phyloP scores from a whole-genome alignment of 306 rosid genomes.

The Malus sylvestris region DNA sequence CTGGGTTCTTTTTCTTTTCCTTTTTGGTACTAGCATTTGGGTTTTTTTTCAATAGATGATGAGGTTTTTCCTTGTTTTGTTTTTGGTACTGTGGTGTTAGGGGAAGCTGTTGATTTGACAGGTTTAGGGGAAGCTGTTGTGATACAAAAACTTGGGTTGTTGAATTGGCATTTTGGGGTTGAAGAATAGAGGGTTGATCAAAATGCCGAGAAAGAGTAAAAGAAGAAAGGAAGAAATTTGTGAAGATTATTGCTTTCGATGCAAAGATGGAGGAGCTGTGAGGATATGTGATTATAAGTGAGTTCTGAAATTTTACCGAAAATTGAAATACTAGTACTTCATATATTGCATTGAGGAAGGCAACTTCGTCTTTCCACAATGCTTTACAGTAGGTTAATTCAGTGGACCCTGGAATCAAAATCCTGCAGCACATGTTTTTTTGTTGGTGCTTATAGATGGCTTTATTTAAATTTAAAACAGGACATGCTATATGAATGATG shows the following conservation, averaged over 20 bases:
- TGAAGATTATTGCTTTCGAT: constrained; percentile 49
- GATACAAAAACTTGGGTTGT: neutral
- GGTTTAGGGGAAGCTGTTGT: neutral
- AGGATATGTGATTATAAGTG: constrained; percentile 48
- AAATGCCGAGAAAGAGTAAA: constrained; percentile 31
- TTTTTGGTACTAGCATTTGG: too few species aligned
- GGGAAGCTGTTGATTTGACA: neutral
- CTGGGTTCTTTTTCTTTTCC: too few species aligned
- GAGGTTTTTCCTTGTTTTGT: neutral
- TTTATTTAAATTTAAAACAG: neutral
- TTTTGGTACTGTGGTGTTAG: neutral
- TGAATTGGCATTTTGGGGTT: neutral
- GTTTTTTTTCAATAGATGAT: neutral
- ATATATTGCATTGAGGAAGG: neutral
- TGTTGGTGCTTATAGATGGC: neutral
- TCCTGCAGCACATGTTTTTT: neutral
- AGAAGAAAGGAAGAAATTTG: constrained; percentile 39
- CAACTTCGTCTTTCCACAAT: too few species aligned
- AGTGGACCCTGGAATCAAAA: too few species aligned
- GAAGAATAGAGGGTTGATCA: neutral
- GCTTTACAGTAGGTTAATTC: too few species aligned
- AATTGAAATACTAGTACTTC: too few species aligned
- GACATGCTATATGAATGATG: neutral
- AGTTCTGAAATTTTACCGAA: neutral
- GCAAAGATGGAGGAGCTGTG: constrained; percentile 61